Percentiles rank a stretch among this genome's conserved stretches.
These are phyloP conservation scores for Xylaria sp. DNA, from an alignment of 2,329 filamentous ascomycete species.

Conservation along the genomic window DNA sequence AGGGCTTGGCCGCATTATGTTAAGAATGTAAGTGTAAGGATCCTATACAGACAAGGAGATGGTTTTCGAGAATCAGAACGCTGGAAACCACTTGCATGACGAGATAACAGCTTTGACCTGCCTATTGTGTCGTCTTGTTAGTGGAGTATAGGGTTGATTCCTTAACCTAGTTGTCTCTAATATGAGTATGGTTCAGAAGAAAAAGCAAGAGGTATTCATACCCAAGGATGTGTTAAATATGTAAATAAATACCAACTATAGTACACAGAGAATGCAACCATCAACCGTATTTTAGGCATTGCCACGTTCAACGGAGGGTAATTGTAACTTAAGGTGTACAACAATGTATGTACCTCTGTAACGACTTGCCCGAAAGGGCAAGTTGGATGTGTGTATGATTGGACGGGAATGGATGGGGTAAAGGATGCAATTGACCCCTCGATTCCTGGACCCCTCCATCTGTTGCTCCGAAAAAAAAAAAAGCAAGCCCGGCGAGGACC, in stretches of 20 bases:
- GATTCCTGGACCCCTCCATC: conserved; percentile 16
- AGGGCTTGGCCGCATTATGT: neutral
- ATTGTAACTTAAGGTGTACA: neutral
- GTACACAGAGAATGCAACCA: neutral
- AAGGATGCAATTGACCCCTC: conserved; percentile 1
- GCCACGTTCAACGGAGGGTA: neutral
- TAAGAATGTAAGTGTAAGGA: neutral
- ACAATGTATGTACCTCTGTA: neutral
- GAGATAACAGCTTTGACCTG: neutral
- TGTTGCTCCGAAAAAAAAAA: conserved; percentile 1
- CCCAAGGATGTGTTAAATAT: neutral
- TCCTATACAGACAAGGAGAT: neutral
- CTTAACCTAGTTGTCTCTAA: neutral
- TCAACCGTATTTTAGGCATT: neutral
- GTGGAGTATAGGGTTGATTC: neutral
- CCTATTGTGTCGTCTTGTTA: neutral
- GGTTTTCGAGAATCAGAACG: neutral
- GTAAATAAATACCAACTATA: neutral
- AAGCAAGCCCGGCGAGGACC: conserved; percentile 13
- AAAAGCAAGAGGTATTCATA: neutral
- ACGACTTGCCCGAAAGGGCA: conserved; percentile 32
- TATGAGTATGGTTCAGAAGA: neutral
- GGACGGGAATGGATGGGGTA: conserved; percentile 27
- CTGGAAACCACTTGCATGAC: neutral
- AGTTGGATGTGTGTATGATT: conserved; percentile 13